Conservation (phyloP, 108 stramenopile species). For the Nitzschia sp. region DNA sequence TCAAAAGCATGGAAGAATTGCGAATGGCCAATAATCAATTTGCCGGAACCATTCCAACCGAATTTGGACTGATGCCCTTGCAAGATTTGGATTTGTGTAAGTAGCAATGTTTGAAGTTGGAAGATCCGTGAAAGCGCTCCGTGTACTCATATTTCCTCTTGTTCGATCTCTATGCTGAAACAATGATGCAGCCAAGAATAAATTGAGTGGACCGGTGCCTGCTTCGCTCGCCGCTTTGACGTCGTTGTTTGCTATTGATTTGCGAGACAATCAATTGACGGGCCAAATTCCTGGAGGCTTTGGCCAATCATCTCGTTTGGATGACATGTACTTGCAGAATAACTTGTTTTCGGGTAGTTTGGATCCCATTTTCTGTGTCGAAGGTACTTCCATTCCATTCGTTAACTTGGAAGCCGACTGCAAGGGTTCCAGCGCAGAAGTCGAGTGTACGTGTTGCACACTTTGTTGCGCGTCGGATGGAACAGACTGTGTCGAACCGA, state of each 20-base stretch:
- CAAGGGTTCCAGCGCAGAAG: neutral
- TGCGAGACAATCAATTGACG: slow-evolving; percentile 21
- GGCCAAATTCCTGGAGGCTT: slow-evolving; percentile 10
- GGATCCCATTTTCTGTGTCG: slow-evolving; percentile 20
- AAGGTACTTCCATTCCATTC: neutral
- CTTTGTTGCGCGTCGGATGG: slow-evolving; percentile 25
- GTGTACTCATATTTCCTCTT: neutral
- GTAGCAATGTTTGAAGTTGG: neutral
- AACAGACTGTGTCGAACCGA: neutral
- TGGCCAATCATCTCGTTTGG: neutral
- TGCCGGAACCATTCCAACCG: slow-evolving; percentile 43
- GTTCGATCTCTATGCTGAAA: no score
- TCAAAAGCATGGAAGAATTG: slow-evolving; percentile 39
- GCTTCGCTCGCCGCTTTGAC: slow-evolving; percentile 1
- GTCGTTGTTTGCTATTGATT: slow-evolving; percentile 7
- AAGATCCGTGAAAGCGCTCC: neutral
- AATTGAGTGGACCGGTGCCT: slow-evolving; percentile 27
- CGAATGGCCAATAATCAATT: slow-evolving; percentile 35
- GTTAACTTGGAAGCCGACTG: slow-evolving; percentile 13
- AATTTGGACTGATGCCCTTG: slow-evolving; percentile 33
- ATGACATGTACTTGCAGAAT: slow-evolving; percentile 1
- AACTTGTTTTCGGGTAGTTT: slow-evolving; percentile 5
- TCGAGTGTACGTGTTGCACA: slow-evolving; percentile 20
- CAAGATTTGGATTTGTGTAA: neutral
- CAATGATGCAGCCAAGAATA: neutral